These are phyloP conservation scores for Fusarium sp. DNA, from an alignment of 2,329 filamentous ascomycete genomes.

Conservation along the genomic window DNA sequence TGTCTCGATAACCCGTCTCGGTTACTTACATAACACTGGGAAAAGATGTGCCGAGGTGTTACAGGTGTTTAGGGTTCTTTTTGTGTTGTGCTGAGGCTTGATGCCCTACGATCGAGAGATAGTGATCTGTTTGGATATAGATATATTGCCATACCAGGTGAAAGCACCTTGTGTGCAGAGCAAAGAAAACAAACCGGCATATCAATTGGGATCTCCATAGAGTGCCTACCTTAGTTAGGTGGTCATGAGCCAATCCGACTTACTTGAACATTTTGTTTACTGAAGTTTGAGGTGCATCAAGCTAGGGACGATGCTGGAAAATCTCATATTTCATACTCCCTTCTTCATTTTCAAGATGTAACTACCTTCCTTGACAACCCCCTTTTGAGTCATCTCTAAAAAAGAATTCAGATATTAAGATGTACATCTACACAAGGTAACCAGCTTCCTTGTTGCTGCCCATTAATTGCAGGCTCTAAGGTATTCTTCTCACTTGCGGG, in stretches of 20 bases:
- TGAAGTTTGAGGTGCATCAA: conserved; percentile 14
- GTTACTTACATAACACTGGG: conserved; percentile 12
- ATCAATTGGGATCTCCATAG: conserved; percentile 5
- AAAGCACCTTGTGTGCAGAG: conserved; percentile 7
- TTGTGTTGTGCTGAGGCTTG: conserved; percentile 21
- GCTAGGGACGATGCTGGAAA: not conserved
- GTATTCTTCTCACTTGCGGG: not conserved
- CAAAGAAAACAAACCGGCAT: conserved; percentile 13
- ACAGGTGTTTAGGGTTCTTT: conserved; percentile 37
- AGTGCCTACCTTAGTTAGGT: not conserved
- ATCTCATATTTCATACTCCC: not conserved
- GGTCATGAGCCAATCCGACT: conserved; percentile 6
- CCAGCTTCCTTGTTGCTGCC: not conserved
- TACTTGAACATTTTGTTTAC: not conserved
- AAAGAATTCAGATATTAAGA: not conserved
- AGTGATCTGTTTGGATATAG: conserved; percentile 8
- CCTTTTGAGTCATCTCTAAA: not conserved
- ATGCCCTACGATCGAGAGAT: conserved; percentile 5
- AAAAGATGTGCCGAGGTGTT: conserved; percentile 32
- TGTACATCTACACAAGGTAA: not conserved
- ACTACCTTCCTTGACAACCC: not conserved
- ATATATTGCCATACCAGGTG: conserved; percentile 1
- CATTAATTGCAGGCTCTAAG: not conserved
- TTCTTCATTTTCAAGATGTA: not conserved
- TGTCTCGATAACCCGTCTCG: conserved; percentile 27